These are phyloP conservation scores for Platismatia glauca DNA, from an alignment of 495 filamentous ascomycete genomes.

Conservation along the genomic window DNA sequence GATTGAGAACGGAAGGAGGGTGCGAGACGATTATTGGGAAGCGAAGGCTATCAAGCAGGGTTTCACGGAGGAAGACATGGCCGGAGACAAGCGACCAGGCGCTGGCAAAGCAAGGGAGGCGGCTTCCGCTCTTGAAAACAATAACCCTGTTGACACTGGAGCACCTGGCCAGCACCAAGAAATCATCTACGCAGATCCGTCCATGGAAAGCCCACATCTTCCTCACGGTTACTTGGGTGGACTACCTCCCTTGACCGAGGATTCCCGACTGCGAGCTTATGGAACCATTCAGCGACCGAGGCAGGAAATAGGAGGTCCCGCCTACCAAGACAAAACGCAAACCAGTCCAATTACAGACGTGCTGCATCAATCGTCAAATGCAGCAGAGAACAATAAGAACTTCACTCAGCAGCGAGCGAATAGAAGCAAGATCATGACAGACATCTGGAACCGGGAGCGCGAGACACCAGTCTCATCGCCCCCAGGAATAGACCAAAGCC, in stretches of 20 bases:
- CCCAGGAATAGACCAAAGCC: conserved; percentile 41
- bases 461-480: conserved; percentile 54
- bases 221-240: conserved; percentile 38
- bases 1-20: conserved; percentile 78
- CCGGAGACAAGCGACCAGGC: conserved; percentile 92
- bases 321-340: conserved; percentile 82
- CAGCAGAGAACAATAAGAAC: conserved; percentile 81
- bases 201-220: conserved; percentile 50
- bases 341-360: conserved; percentile 74
- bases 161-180: conserved; percentile 51
- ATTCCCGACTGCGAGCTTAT: conserved; percentile 72
- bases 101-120: conserved; percentile 81
- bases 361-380: conserved; percentile 75
- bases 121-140: conserved; percentile 47
- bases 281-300: conserved; percentile 74
- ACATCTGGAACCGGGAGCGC: conserved; percentile 67
- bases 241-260: conserved; percentile 66
- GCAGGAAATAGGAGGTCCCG: conserved; percentile 80
- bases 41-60: conserved; percentile 93
- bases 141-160: conserved; percentile 37
- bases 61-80: conserved; percentile 94
- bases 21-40: conserved; percentile 98
- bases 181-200: conserved; percentile 72
- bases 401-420: conserved; percentile 65
- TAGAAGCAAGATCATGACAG: conserved; percentile 66